A percentile compares a stretch with the other conserved stretches of the same genome.
phyloP scores from a whole-genome alignment of 1,139 yeast species.

The Yamadazyma spencermartinsiae region DNA sequence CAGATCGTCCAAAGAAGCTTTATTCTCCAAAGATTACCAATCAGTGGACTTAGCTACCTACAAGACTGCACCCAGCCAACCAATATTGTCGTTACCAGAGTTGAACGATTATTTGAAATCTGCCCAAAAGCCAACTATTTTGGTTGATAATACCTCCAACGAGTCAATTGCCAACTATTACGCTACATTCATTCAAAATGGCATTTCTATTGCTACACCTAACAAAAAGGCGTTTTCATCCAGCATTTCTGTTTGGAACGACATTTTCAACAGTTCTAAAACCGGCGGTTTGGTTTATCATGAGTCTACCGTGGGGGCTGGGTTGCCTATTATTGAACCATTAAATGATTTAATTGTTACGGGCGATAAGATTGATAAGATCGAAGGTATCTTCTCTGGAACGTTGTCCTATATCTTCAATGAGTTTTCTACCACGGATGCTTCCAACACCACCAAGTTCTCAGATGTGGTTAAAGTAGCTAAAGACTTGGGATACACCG shows the following conservation, averaged over 20 bases:
- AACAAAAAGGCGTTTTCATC: constrained; percentile 97
- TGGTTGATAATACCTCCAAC: constrained; percentile 93
- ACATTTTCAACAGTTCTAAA: constrained; percentile 58
- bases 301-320: constrained; percentile 99
- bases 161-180: constrained; percentile 73
- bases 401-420: constrained; percentile 95
- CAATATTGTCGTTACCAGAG: constrained; percentile 56
- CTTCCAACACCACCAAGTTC: constrained; percentile 62
- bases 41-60: constrained; percentile 68
- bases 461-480: constrained; percentile 90
- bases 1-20: constrained; percentile 64
- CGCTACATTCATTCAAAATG: constrained; percentile 69
- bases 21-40: constrained; percentile 64
- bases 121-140: constrained; percentile 72
- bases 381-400: constrained; percentile 97
- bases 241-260: constrained; percentile 70
- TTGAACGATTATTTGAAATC: constrained; percentile 62
- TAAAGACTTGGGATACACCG: constrained; percentile 90
- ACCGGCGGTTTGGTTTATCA: constrained; percentile 83
- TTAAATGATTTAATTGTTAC: constrained; percentile 84
- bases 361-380: constrained; percentile 86
- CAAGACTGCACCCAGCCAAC: constrained; percentile 50
- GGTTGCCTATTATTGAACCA: constrained; percentile 89
- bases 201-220: constrained; percentile 95
- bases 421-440: constrained; percentile 73